Base-by-base conservation (phyloP, 2,329 filamentous ascomycete genomes). In the Epichloe bromicola region DNA sequence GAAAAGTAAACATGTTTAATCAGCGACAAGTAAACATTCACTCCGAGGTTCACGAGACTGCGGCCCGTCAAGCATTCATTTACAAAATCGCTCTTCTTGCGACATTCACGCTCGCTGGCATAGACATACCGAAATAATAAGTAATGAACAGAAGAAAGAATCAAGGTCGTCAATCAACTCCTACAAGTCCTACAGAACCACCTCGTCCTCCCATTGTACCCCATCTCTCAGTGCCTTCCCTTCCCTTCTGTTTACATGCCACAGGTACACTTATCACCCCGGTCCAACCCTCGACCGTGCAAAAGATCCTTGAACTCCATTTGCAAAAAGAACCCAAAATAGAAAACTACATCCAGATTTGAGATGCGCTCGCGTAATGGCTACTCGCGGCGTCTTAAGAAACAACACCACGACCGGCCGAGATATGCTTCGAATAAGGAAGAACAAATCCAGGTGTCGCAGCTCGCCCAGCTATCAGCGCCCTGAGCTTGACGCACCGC, bases 241-340 rank as follows among this genome's bases (percentile, higher is more conserved):
- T 26, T 53, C 43, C 52, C 52, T 37, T 46, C 54, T 52, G 48
- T 53, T 53, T 57, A 57, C 55, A 57, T 56, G 51, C 56, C 51
- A 51, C 51, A 51, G 33, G 51, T 51, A 53, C 49, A 51, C 51
- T 39, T 47, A 20, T 51, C 54, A 43, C 51, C 17, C 50, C 45
- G 34, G 36, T 51, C 49, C 50, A 37, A 43, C 48, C 50, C 40
- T 45, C 47, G 44, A 48, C 48, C 54, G 23, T 49, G 47, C 51
- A 51, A 52, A 60, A 63, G 57, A 64, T 65, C 65, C 63, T 57
- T 56, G 57, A 63, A 67, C 65, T 67, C 65, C 65, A 59, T 61
- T 61, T 64, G 60, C 64, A 65, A 67, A 61, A 65, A 65, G 65
- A 61, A 65, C 58, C 64, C 62, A 65, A 67, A 67, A 53, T 49